Base-by-base conservation (phyloP, 805 yeast species). In the Isabelozyma gotoi region DNA sequence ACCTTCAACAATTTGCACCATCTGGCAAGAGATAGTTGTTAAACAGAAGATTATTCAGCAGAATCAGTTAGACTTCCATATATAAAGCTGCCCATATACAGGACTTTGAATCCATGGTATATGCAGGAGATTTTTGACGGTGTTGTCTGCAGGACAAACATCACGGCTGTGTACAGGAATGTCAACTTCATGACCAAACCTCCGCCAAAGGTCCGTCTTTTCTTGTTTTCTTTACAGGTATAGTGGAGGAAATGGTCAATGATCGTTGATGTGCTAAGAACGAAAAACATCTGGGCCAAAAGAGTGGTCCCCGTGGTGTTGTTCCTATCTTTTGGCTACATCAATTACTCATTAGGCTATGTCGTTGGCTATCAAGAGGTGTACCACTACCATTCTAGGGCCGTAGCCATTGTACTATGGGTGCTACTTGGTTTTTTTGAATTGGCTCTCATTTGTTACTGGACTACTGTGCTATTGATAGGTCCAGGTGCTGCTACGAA, bases 401-500 rank as follows among this genome's bases (percentile, higher is more conserved):
- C 57, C 3, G 56, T 48, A 2, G 78, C 76, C 6, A 60, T 73
- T 3, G 60, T 60, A 10, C 46, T 75, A 19, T 67, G 77, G 65
- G 57, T 56, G 2, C 45, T 71, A 3, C 40, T 56, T 8, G 61
- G 55, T 3, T 33, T 63, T 11, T 44, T 44, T 24, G 62, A 65
- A 45, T 3, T 53, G 2, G n/a, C 51, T 2, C 39, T 55, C 7
- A 47, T 56, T 8, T 15, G 34, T 41, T 69, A 49, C 48, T 84
- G 89, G 87, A 34, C 50, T 0, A 59, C 73, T 17, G 56, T 83
- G 1, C 48, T 71, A 14, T 11, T 55, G 2, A 42, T 54, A n/a
- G 92, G 91, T 0, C 87, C 91, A 0, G 94, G 94, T 0, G 53
- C 38, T 2, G 40, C 67, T 1, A 73, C 76, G 0, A 51, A 58